Percentiles rank a stretch among this genome's conserved stretches.
Conservation (phyloP, 331 rosid species). For the Acacia concinna region DNA sequence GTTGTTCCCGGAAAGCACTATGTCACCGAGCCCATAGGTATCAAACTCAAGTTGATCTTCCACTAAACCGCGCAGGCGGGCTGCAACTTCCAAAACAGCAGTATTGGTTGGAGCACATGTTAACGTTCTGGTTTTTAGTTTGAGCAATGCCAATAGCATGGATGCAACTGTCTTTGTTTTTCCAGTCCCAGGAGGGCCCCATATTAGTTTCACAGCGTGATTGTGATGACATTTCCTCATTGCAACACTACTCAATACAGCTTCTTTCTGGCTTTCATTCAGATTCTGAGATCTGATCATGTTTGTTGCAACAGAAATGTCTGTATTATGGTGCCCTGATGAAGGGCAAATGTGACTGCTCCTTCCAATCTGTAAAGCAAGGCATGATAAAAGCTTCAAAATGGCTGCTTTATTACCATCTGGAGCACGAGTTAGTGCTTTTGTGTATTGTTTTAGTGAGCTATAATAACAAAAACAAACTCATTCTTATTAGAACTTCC, state of each 20-base stretch:
- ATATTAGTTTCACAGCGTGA: conserved; percentile 40
- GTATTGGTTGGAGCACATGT: conserved; percentile 54
- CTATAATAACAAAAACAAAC: background rate
- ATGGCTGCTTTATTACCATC: background rate
- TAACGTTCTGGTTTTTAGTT: conserved; percentile 32
- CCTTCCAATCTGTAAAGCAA: conserved; percentile 38
- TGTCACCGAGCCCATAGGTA: conserved; percentile 42
- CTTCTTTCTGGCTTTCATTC: conserved; percentile 49
- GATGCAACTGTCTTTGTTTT: conserved; percentile 56
- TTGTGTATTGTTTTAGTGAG: background rate
- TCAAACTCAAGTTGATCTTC: conserved; percentile 3
- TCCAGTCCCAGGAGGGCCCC: conserved; percentile 82
- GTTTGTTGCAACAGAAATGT: background rate
- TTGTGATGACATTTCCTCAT: conserved; percentile 37
- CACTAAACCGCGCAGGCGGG: conserved; percentile 15
- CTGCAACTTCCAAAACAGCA: conserved; percentile 36
- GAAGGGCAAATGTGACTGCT: conserved; percentile 30
- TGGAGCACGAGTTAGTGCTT: background rate
- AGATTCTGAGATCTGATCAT: conserved; percentile 34
- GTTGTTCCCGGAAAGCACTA: conserved; percentile 38
- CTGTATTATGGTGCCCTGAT: background rate
- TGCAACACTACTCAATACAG: conserved; percentile 36
- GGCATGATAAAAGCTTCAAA: background rate
- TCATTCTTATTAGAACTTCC: background rate
- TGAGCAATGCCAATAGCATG: conserved; percentile 34